These are phyloP conservation scores for Macrotyloma uniflorum DNA, from an alignment of 306 rosid genomes.

Conservation along the genomic window DNA sequence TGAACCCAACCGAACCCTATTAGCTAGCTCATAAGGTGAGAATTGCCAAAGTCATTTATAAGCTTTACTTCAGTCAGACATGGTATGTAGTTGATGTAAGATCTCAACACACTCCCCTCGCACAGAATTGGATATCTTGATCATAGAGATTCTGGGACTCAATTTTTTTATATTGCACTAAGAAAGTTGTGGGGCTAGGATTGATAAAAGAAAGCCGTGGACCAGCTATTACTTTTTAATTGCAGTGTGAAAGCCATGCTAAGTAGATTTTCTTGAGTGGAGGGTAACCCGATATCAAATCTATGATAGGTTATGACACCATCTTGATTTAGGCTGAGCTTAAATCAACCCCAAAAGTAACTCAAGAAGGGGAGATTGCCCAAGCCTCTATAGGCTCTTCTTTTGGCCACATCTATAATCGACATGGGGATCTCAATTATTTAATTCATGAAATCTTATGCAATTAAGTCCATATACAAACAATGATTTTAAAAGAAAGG, in stretches of 20 bases:
- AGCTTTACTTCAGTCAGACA: background rate
- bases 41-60: background rate
- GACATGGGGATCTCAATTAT: background rate
- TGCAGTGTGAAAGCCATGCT: background rate
- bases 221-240: background rate
- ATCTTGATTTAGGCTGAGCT: background rate
- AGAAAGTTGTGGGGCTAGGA: background rate
- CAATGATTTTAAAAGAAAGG: slow-evolving; percentile 26
- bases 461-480: slow-evolving; percentile 37
- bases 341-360: background rate
- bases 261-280: background rate
- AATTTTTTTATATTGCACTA: background rate
- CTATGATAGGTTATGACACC: background rate
- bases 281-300: background rate
- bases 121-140: background rate
- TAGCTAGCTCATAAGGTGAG: background rate
- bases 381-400: background rate
- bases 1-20: background rate
- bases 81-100: background rate
- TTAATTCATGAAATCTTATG: background rate
- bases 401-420: background rate
- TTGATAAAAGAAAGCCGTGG: background rate
- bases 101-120: background rate
- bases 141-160: background rate
- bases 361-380: background rate